Evolutionary conservation across 306 rosid species (phyloP), one percentile per base, ranked within the genome.

Genomic region (Vicia villosa): DNA sequence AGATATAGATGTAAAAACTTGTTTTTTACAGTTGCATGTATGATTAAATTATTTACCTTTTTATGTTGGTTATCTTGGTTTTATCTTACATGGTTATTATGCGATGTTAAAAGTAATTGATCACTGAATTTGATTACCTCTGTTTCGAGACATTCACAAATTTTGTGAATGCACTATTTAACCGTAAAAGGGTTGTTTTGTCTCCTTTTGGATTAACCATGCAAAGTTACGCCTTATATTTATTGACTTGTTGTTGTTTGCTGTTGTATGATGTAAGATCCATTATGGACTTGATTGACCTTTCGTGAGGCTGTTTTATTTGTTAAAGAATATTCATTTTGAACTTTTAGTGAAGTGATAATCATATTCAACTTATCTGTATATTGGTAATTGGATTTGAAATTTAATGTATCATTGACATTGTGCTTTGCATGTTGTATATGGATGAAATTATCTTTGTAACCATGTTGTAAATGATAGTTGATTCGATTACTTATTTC

Each of bases 391-490:
- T 47, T 74, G 59, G 69, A 50, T 40, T 13, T 36, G 36, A 68
- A 63, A 65, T 66, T 51, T 37, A 34, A 46, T 63, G 28, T 74
- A 56, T 78, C 68, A 68, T 63, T 63, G 49, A 70, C 36, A 69
- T 60, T 47, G 52, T 68, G 62, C 60, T 41, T 79, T 45, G 46
- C 76, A 83, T 86, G 77, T 78, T 73, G 72, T 43, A 54, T 67
- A 42, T 38, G 20, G 70, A 60, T 70, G 61, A 54, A 68, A 72
- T n/a, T n/a, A n/a, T n/a, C n/a, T n/a, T n/a, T n/a, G n/a, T n/a
- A n/a, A n/a, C n/a, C n/a, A n/a, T n/a, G n/a, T n/a, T n/a, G n/a
- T n/a, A n/a, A n/a, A n/a, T n/a, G n/a, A n/a, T n/a, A n/a, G n/a
- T n/a, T n/a, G n/a, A n/a, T n/a, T n/a, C n/a, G n/a, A n/a, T n/a